Conservation (phyloP, 805 yeast genomes). For the Hagleromyces aurorensis region DNA sequence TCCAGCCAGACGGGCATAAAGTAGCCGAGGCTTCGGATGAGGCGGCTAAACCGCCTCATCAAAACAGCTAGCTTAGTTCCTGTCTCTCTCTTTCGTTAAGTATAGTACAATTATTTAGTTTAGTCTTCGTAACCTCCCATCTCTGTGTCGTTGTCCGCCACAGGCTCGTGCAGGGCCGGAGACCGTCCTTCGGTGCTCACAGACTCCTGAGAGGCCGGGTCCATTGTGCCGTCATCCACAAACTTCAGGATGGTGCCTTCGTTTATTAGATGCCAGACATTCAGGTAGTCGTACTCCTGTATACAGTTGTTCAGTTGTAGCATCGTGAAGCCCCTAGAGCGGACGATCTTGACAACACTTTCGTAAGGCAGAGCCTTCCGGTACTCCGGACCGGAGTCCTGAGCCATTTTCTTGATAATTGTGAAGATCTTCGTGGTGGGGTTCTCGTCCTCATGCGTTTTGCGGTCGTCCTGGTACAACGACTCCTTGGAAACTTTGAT, state of each 20-base stretch:
- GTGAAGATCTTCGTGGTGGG: slow-evolving; percentile 63
- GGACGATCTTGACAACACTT: slow-evolving; percentile 50
- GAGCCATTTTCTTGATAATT: slow-evolving; percentile 54
- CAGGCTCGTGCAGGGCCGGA: background rate
- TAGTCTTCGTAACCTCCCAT: background rate
- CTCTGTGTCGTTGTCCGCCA: background rate
- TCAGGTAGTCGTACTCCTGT: slow-evolving; percentile 59
- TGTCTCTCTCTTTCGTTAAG: background rate
- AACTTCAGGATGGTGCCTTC: slow-evolving; percentile 59
- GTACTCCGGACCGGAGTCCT: slow-evolving; percentile 31
- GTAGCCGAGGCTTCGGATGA: too few species aligned
- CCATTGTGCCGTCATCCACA: slow-evolving; percentile 36
- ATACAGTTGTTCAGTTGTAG: slow-evolving; percentile 71
- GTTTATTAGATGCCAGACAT: slow-evolving; percentile 70
- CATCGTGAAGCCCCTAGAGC: slow-evolving; percentile 79
- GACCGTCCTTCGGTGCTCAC: slow-evolving; percentile 5
- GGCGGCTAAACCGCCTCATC: too few species aligned
- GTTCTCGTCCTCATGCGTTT: slow-evolving; percentile 52
- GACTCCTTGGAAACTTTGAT: slow-evolving; percentile 83
- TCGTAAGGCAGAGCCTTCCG: slow-evolving; percentile 35
- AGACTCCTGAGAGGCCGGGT: slow-evolving; percentile 8
- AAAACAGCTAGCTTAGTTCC: background rate
- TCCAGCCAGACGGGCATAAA: too few species aligned
- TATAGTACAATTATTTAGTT: too few species aligned
- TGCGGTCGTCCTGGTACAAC: slow-evolving; percentile 47